These are phyloP conservation scores for Boechera divaricarpa DNA, from an alignment of 345 rosid species.

Conservation along the genomic window DNA sequence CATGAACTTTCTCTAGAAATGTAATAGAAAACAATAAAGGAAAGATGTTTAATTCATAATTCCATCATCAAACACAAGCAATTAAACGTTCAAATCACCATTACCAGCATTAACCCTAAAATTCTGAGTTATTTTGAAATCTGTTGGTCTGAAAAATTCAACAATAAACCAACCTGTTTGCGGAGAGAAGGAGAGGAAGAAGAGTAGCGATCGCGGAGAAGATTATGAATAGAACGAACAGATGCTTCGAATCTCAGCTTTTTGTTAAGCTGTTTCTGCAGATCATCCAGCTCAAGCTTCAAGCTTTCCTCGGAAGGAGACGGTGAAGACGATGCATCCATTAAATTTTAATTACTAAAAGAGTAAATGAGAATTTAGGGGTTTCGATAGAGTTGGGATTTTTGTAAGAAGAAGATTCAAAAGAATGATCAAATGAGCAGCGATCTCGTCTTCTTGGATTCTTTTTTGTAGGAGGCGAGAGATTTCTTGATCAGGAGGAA, in stretches of 20 bases:
- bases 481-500: conserved; percentile 48
- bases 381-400: background rate
- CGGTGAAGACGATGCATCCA: conserved; percentile 38
- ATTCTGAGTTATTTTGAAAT: conserved; percentile 11
- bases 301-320: conserved; percentile 56
- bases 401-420: background rate
- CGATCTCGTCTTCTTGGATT: conserved; percentile 11
- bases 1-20: background rate
- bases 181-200: conserved; percentile 73
- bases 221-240: conserved; percentile 64
- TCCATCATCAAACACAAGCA: conserved; percentile 5
- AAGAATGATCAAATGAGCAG: conserved; percentile 7
- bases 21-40: background rate
- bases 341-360: background rate
- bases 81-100: background rate
- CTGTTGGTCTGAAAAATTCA: background rate
- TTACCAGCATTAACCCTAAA: background rate
- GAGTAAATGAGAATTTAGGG: background rate
- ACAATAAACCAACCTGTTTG: conserved; percentile 47
- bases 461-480: conserved; percentile 33
- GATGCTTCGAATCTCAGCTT: conserved; percentile 83
- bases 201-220: conserved; percentile 55
- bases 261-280: conserved; percentile 78
- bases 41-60: background rate
- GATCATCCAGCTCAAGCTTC: conserved; percentile 68